Evolutionary conservation across 2,329 filamentous ascomycete species (phyloP).

Genomic region (Podosphaera aphanis): DNA sequence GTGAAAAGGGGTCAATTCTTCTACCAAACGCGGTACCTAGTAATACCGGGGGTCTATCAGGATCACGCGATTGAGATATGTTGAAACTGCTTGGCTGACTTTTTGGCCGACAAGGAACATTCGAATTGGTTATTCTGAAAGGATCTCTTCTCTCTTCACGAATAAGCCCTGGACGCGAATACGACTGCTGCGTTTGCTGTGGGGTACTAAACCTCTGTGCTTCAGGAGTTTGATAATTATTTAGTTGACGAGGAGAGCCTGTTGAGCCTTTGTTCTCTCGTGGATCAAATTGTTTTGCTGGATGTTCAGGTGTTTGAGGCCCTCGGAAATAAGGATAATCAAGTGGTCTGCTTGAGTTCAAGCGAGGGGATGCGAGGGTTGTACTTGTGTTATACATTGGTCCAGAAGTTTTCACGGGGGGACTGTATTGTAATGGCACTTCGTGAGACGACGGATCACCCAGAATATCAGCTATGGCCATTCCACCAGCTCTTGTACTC

Average conservation of each 20-base stretch:
- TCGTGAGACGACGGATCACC: conserved; percentile 27
- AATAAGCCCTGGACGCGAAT: conserved; percentile 24
- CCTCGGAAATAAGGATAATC: conserved; percentile 36
- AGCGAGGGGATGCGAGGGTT: conserved; percentile 17
- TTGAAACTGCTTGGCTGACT: conserved; percentile 15
- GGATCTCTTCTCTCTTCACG: conserved; percentile 24
- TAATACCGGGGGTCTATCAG: conserved; percentile 17
- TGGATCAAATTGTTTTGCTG: conserved; percentile 23
- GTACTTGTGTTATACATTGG: conserved; percentile 16
- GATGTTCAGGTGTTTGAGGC: conserved; percentile 51
- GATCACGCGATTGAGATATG: conserved; percentile 21
- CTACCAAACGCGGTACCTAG: conserved; percentile 9
- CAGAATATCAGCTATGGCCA: conserved; percentile 54
- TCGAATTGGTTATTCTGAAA: conserved; percentile 12
- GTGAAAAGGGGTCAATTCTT: conserved; percentile 5
- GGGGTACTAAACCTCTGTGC: conserved; percentile 35
- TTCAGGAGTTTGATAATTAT: conserved; percentile 28
- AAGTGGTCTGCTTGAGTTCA: conserved; percentile 25
- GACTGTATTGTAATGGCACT: conserved; percentile 24
- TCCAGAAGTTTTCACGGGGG: conserved; percentile 18
- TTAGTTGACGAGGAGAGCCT: conserved; percentile 19
- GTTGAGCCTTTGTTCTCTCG: conserved; percentile 16
- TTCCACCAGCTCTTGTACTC: conserved; percentile 31
- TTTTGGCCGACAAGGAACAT: conserved; percentile 12
- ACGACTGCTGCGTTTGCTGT: conserved; percentile 23